Conservation (phyloP, 306 rosid species). For the Trifolium pratense region DNA sequence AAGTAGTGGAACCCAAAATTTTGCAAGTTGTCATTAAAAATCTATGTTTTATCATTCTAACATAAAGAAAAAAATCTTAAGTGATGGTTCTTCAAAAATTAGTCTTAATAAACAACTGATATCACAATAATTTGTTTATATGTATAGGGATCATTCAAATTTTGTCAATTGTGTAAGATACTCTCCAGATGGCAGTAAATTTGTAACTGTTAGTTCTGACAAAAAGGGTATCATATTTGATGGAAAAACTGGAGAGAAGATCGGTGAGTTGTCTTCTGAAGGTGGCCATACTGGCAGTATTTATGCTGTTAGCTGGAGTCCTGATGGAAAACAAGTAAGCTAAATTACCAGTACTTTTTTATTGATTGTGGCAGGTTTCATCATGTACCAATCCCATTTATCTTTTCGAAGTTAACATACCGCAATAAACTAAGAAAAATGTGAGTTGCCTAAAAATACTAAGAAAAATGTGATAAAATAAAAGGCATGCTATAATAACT, state of each 20-base stretch:
- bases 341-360: background rate
- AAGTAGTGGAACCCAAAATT: background rate
- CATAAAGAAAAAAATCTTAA: background rate
- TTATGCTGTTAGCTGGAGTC: conserved; percentile 95
- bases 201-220: conserved; percentile 86
- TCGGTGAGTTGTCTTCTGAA: conserved; percentile 87
- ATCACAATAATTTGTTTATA: conserved; percentile 35
- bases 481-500: background rate
- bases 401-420: background rate
- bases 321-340: conserved; percentile 89
- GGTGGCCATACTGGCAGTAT: conserved; percentile 93
- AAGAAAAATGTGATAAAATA: conserved; percentile 12
- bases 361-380: conserved; percentile 19
- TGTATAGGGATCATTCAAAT: conserved; percentile 93
- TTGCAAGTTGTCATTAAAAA: conserved; percentile 1
- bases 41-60: background rate
- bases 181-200: conserved; percentile 94
- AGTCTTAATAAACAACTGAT: conserved; percentile 13
- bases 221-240: conserved; percentile 84
- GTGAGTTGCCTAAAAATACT: background rate
- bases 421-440: conserved; percentile 14
- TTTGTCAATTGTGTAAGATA: conserved; percentile 89
- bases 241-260: conserved; percentile 82
- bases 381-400: conserved; percentile 17
- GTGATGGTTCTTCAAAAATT: conserved; percentile 1